These are phyloP conservation scores for Sanghuangporus baumii DNA, from an alignment of 1,284 basidiomycete species.

Conservation along the genomic window DNA sequence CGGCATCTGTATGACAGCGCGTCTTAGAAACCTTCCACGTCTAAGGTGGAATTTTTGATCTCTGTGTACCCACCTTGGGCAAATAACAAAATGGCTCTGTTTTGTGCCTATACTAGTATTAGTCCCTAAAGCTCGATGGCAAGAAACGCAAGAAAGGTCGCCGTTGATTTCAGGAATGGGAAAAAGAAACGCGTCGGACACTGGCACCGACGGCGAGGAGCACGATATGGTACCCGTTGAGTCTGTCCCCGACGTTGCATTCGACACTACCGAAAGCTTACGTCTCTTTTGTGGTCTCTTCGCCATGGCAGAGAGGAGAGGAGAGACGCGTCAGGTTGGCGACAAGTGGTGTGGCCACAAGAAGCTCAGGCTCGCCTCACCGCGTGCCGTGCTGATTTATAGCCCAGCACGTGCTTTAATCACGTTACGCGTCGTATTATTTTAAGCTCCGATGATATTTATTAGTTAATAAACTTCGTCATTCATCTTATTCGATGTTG, in stretches of 20 bases:
- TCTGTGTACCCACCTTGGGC: slow-evolving; percentile 12
- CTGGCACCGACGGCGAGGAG: background rate
- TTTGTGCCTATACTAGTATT: background rate
- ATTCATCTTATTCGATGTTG: too few relatives aligned
- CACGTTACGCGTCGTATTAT: background rate
- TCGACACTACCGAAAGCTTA: slow-evolving; percentile 10
- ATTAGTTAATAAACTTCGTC: too few relatives aligned
- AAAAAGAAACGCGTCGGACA: background rate
- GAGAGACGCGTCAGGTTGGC: background rate
- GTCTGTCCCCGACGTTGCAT: slow-evolving; percentile 10
- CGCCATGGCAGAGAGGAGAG: slow-evolving; percentile 1
- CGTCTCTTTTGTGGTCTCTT: slow-evolving; percentile 13
- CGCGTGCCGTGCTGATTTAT: background rate
- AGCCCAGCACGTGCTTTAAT: background rate
- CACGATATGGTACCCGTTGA: slow-evolving; percentile 2
- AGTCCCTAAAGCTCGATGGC: slow-evolving; percentile 11
- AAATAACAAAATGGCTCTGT: slow-evolving; percentile 11
- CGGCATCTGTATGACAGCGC: slow-evolving; percentile 24
- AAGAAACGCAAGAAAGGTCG: slow-evolving; percentile 12
- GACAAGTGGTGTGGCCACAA: background rate
- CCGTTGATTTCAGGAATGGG: background rate
- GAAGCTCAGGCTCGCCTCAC: background rate
- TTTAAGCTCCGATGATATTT: background rate
- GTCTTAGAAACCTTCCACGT: background rate
- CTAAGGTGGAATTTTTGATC: background rate